Evolutionary conservation across 805 yeast species (phyloP).

Genomic region (Teunomyces atbi): DNA sequence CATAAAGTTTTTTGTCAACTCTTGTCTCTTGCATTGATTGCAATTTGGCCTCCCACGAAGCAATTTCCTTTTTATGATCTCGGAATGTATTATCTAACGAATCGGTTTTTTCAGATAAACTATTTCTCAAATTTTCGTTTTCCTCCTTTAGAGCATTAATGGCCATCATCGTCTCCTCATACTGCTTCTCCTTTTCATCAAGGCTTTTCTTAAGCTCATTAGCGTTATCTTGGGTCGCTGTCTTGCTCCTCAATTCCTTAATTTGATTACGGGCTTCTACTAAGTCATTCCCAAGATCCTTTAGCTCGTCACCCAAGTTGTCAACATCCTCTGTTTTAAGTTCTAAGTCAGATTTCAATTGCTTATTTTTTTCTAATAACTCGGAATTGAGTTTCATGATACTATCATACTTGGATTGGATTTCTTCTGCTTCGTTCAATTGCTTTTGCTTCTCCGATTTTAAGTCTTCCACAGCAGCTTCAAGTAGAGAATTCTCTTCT

Average conservation of each 20-base stretch:
- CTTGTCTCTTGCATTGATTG: neutral
- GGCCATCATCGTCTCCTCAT: neutral
- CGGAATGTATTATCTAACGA: neutral
- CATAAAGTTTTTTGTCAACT: neutral
- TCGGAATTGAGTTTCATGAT: slow-evolving; percentile 13
- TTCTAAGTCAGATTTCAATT: slow-evolving; percentile 29
- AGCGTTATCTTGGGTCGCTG: neutral
- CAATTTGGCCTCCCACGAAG: neutral
- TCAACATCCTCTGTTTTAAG: slow-evolving; percentile 62
- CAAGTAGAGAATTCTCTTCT: neutral
- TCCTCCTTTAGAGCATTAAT: slow-evolving; percentile 15
- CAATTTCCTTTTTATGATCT: neutral
- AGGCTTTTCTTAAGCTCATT: slow-evolving; percentile 3
- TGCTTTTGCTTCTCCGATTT: neutral
- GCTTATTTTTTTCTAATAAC: slow-evolving; percentile 15
- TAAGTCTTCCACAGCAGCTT: neutral
- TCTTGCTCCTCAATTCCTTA: slow-evolving; percentile 30
- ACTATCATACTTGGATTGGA: slow-evolving; percentile 9
- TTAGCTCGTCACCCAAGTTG: slow-evolving; percentile 69
- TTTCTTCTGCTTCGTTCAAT: neutral
- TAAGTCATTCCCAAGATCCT: slow-evolving; percentile 73
- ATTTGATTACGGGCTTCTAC: slow-evolving; percentile 65
- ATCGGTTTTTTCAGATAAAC: neutral
- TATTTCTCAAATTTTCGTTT: slow-evolving; percentile 14
- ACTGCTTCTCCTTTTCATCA: slow-evolving; percentile 5